Percentiles rank a stretch among this genome's conserved stretches.
Conservation (phyloP, 345 rosid genomes). For the Atalantia buxifolia region DNA sequence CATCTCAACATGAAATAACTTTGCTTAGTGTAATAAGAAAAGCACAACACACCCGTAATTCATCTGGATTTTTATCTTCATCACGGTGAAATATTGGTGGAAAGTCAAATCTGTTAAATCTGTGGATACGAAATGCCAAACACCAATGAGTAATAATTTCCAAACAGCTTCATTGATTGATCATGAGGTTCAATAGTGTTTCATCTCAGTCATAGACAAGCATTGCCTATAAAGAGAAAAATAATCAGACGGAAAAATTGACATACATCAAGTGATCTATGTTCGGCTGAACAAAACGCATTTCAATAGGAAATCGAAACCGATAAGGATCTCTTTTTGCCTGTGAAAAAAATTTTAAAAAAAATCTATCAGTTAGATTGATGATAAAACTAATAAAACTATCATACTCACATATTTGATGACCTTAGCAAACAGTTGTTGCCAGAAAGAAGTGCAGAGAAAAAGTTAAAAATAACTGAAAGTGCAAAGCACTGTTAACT, state of each 20-base stretch:
- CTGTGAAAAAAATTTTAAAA: constrained; percentile 31
- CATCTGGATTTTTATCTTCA: constrained; percentile 74
- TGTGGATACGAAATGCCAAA: constrained; percentile 26
- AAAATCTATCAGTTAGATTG: constrained; percentile 9
- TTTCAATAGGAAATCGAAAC: constrained; percentile 87
- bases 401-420: background rate
- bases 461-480: background rate
- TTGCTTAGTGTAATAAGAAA: background rate
- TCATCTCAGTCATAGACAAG: background rate
- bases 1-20: background rate
- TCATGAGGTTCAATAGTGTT: constrained; percentile 8
- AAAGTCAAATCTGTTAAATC: constrained; percentile 86
- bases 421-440: background rate
- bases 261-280: constrained; percentile 93
- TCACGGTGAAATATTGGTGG: constrained; percentile 89
- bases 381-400: background rate
- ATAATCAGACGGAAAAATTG: constrained; percentile 6
- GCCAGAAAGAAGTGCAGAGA: background rate
- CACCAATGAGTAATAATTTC: background rate
- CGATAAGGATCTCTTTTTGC: constrained; percentile 94
- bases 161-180: constrained; percentile 6
- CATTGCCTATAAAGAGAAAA: constrained; percentile 1
- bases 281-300: constrained; percentile 88
- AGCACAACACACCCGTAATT: constrained; percentile 56
- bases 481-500: background rate